Conservation (phyloP, 169 alveolate species). For the Babesia divergens region DNA sequence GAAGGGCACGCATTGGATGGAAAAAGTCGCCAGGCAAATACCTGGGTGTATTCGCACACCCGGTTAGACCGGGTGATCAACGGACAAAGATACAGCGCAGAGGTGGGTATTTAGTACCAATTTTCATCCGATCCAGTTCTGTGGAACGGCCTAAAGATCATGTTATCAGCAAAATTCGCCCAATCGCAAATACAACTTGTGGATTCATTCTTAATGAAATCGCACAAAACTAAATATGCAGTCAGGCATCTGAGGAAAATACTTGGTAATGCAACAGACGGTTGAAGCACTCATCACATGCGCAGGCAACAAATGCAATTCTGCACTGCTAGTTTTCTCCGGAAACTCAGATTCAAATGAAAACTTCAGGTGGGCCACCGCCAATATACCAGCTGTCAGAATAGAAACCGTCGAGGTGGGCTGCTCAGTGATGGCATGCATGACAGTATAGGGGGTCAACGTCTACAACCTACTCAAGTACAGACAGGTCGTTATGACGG, state of each 20-base stretch:
- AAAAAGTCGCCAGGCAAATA: slow-evolving; percentile 84
- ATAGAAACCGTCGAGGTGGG: slow-evolving; percentile 78
- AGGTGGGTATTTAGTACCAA: slow-evolving; percentile 13
- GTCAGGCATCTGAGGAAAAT: slow-evolving; percentile 74
- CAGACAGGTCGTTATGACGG: slow-evolving; percentile 80
- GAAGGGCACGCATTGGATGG: slow-evolving; percentile 84
- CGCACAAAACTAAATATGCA: slow-evolving; percentile 83
- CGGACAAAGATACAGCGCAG: slow-evolving; percentile 71
- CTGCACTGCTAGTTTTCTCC: slow-evolving; percentile 80
- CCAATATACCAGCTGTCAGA: slow-evolving; percentile 80
- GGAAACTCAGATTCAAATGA: slow-evolving; percentile 81
- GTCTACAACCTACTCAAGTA: slow-evolving; percentile 79
- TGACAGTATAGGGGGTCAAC: slow-evolving; percentile 63
- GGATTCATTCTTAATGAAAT: slow-evolving; percentile 74
- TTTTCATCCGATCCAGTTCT: slow-evolving; percentile 49
- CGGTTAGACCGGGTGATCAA: slow-evolving; percentile 80
- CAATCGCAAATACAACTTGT: slow-evolving; percentile 82
- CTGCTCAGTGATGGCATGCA: background rate
- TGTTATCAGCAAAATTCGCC: slow-evolving; percentile 82
- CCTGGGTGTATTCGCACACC: slow-evolving; percentile 81
- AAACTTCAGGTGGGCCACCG: slow-evolving; percentile 84
- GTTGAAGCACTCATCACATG: background rate
- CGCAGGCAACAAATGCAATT: slow-evolving; percentile 73
- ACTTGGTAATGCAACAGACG: slow-evolving; percentile 61
- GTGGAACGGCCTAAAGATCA: slow-evolving; percentile 75